Evolutionary conservation across 2,329 filamentous ascomycete species (phyloP).

Genomic region (Colletotrichum gigasporum): DNA sequence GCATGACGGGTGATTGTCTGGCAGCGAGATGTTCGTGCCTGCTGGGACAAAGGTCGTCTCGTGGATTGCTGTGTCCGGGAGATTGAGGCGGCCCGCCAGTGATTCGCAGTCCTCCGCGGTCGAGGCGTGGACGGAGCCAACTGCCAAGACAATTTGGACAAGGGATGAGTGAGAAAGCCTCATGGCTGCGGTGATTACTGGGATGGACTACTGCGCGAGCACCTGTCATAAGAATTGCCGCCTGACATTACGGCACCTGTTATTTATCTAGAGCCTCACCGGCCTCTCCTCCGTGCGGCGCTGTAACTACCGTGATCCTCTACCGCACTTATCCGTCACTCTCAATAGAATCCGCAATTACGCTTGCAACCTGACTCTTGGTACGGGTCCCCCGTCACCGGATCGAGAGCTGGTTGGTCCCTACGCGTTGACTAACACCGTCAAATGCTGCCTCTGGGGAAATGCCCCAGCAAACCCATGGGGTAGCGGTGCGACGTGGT

Average conservation of each 20-base stretch:
- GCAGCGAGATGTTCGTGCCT: slow-evolving; percentile 44
- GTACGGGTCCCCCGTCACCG: background rate
- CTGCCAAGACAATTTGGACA: background rate
- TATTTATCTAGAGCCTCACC: background rate
- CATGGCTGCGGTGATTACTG: background rate
- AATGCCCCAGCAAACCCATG: background rate
- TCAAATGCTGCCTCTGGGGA: background rate
- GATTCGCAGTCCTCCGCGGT: background rate
- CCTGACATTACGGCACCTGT: background rate
- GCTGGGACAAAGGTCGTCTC: slow-evolving; percentile 17
- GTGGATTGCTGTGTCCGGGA: slow-evolving; percentile 38
- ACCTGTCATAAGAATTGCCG: no score
- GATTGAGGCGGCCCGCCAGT: slow-evolving; percentile 11
- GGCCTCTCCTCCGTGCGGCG: background rate
- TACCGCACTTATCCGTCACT: slow-evolving; percentile 6
- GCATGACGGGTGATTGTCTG: slow-evolving; percentile 47
- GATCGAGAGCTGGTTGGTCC: slow-evolving; percentile 7
- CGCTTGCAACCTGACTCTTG: background rate
- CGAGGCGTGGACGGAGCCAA: background rate
- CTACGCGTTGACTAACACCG: background rate
- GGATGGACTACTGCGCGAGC: background rate
- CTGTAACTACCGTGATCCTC: slow-evolving; percentile 16
- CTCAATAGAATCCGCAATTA: background rate
- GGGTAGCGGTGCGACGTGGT: background rate
- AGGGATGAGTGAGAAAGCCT: background rate